Percentiles rank a stretch among this genome's conserved stretches.
phyloP scores from a whole-genome alignment of 441 rosid species.

The Gossypium schwendimanii region DNA sequence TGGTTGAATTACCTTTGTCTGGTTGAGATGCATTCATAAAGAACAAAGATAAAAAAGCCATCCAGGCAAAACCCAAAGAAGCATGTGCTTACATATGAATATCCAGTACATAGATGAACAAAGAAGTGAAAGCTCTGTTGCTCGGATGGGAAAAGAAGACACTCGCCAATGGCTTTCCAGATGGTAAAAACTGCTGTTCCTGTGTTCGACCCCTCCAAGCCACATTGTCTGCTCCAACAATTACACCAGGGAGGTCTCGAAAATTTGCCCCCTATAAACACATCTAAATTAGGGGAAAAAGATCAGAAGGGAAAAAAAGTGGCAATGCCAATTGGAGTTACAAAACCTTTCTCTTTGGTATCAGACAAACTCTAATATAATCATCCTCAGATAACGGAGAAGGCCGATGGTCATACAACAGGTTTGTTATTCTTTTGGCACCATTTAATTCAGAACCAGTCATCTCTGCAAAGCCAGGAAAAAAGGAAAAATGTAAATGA shows the following conservation, averaged over 20 bases:
- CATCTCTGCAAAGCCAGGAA: constrained; percentile 42
- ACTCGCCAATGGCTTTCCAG: constrained; percentile 76
- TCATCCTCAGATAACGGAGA: constrained; percentile 43
- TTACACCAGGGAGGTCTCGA: constrained; percentile 76
- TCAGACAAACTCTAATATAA: constrained; percentile 58
- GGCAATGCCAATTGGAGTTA: neutral
- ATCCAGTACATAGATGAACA: neutral
- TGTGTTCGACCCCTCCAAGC: constrained; percentile 45
- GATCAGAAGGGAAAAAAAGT: neutral
- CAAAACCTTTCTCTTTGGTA: constrained; percentile 76
- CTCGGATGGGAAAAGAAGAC: neutral
- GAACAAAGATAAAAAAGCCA: neutral
- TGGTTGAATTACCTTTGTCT: too few relatives aligned
- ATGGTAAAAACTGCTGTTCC: constrained; percentile 49
- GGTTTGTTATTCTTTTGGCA: constrained; percentile 19
- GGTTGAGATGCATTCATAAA: neutral
- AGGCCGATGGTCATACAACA: constrained; percentile 71
- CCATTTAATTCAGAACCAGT: constrained; percentile 36
- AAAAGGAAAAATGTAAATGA: neutral
- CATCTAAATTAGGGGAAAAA: constrained; percentile 25
- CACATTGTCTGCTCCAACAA: constrained; percentile 60
- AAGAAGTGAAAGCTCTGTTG: neutral
- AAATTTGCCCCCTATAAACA: constrained; percentile 71
- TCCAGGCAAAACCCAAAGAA: neutral
- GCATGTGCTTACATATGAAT: neutral